phyloP scores from a whole-genome alignment of 345 rosid genomes.

The Citrus mangshanensis region DNA sequence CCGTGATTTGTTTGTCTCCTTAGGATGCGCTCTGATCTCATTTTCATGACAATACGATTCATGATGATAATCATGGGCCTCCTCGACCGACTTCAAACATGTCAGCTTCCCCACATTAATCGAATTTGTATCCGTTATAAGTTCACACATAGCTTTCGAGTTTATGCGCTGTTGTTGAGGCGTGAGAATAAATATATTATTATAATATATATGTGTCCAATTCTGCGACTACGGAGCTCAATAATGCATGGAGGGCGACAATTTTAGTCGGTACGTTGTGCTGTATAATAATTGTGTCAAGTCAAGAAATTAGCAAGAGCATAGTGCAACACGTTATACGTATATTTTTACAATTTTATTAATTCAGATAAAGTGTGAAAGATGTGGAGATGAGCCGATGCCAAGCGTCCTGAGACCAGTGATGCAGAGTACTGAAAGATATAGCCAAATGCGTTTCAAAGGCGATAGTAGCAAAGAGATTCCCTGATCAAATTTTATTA shows the following conservation, averaged over 20 bases:
- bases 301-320: too few species aligned
- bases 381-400: neutral
- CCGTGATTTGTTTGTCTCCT: neutral
- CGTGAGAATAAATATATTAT: too few species aligned
- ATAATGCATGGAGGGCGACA: too few species aligned
- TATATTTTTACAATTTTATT: too few species aligned
- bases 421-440: neutral
- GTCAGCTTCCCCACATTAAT: neutral
- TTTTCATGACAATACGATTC: neutral
- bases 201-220: too few species aligned
- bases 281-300: too few species aligned
- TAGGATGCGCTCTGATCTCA: neutral
- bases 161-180: neutral
- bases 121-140: neutral
- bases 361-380: neutral
- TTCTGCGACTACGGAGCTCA: too few species aligned
- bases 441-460: neutral
- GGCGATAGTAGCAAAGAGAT: neutral
- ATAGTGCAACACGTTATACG: too few species aligned
- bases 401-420: neutral
- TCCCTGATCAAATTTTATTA: neutral
- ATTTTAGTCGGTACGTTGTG: too few species aligned
- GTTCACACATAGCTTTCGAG: neutral
- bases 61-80: neutral
- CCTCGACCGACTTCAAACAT: constrained; percentile 1